These are phyloP conservation scores for Colletotrichum liriopes DNA, from an alignment of 2,329 filamentous ascomycete species.

Conservation along the genomic window DNA sequence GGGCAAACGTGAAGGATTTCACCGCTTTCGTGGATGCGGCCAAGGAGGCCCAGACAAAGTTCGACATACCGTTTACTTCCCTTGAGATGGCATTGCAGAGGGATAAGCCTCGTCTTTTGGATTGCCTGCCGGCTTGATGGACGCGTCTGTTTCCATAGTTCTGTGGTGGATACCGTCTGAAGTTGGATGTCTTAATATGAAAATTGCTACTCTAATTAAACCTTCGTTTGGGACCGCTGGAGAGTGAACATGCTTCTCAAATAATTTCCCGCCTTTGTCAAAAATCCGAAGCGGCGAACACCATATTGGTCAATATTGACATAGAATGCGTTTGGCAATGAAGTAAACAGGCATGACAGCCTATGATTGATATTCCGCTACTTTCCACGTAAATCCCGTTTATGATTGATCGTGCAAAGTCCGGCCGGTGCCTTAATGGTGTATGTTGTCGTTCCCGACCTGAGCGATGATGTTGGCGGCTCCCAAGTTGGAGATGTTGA, in stretches of 20 bases:
- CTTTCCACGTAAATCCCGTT: too few relatives aligned
- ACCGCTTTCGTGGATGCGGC: slow-evolving; percentile 17
- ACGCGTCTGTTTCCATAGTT: neutral
- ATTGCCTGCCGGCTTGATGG: slow-evolving; percentile 35
- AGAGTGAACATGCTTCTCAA: neutral
- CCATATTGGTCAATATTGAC: neutral
- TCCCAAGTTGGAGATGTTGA: too few relatives aligned
- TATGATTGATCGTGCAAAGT: too few relatives aligned
- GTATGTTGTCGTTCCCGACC: too few relatives aligned
- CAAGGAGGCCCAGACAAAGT: slow-evolving; percentile 45
- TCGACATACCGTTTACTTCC: slow-evolving; percentile 50
- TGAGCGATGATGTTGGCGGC: too few relatives aligned
- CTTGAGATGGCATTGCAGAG: slow-evolving; percentile 47
- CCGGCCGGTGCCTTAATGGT: too few relatives aligned
- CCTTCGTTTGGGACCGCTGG: too few relatives aligned
- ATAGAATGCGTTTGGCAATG: neutral
- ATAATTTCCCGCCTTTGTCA: neutral
- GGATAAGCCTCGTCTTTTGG: slow-evolving; percentile 44
- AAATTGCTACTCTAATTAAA: neutral
- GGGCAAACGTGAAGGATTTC: slow-evolving; percentile 48
- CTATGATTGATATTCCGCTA: too few relatives aligned
- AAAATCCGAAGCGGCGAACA: neutral
- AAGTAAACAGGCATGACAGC: too few relatives aligned
- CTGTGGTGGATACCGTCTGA: too few relatives aligned
- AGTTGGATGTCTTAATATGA: neutral